Conservation (phyloP, 2,329 filamentous ascomycete genomes). For the Nothomitra cinnamomea region DNA sequence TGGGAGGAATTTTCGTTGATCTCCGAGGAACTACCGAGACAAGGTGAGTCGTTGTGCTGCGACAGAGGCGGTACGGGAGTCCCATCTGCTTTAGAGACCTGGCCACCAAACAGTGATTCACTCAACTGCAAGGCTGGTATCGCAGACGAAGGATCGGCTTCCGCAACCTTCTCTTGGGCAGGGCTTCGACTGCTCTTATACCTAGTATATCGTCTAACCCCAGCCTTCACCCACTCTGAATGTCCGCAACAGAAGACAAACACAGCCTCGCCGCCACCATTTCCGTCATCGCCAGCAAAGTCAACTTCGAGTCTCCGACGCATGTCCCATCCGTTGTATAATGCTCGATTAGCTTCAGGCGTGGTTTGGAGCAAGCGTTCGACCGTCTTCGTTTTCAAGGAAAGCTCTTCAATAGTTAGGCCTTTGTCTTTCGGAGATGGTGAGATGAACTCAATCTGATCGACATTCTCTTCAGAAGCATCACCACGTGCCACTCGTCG, state of each 20-base stretch:
- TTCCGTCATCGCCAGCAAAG: constrained; percentile 67
- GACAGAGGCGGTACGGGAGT: background rate
- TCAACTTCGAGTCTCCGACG: constrained; percentile 69
- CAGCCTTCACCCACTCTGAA: constrained; percentile 37
- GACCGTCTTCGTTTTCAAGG: constrained; percentile 65
- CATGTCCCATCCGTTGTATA: constrained; percentile 87
- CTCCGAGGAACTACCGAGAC: constrained; percentile 19
- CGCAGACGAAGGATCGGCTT: background rate
- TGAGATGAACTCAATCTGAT: constrained; percentile 64
- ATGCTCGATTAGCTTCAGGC: constrained; percentile 61
- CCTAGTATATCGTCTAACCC: constrained; percentile 40
- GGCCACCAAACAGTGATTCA: constrained; percentile 1
- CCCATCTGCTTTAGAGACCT: constrained; percentile 8
- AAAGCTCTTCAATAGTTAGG: constrained; percentile 50
- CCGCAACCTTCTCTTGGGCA: background rate
- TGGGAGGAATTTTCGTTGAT: constrained; percentile 31
- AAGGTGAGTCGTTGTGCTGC: constrained; percentile 5
- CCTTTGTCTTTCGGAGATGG: constrained; percentile 60
- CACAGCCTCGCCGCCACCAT: constrained; percentile 58
- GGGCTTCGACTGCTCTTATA: constrained; percentile 24
- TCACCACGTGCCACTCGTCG: constrained; percentile 55
- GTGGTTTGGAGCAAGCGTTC: constrained; percentile 56
- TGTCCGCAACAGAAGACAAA: constrained; percentile 58
- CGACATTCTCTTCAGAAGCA: constrained; percentile 49
- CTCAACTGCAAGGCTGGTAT: background rate